These are phyloP conservation scores for Zychaea mexicana DNA, from an alignment of 371 early-diverging fungal species.

Conservation along the genomic window DNA sequence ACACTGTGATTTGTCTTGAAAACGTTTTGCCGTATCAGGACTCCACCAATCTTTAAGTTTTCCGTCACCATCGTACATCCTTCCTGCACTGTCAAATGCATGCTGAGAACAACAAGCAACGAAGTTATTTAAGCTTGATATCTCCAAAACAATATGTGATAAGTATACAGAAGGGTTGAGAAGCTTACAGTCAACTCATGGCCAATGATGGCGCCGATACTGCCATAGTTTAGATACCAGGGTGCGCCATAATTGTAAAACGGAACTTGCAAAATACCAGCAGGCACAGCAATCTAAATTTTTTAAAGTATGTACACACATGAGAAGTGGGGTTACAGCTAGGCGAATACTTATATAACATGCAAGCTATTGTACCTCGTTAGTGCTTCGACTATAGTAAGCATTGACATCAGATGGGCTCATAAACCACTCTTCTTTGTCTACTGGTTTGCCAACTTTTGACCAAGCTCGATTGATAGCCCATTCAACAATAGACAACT, in stretches of 20 bases:
- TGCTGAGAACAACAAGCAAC: slow-evolving; percentile 28
- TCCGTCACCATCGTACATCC: slow-evolving; percentile 53
- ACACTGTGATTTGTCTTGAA: slow-evolving; percentile 57
- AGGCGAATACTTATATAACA: no score
- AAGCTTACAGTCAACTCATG: slow-evolving; percentile 62
- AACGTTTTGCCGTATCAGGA: slow-evolving; percentile 45
- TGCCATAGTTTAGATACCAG: slow-evolving; percentile 62
- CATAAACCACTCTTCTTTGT: slow-evolving; percentile 57
- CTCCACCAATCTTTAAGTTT: slow-evolving; percentile 68
- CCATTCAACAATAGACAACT: slow-evolving; percentile 30
- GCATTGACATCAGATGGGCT: slow-evolving; percentile 65
- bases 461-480: slow-evolving; percentile 18
- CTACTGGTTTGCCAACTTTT: slow-evolving; percentile 37
- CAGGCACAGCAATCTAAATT: slow-evolving; percentile 64
- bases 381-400: slow-evolving; percentile 52
- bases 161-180: not conserved
- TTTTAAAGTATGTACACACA: no score
- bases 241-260: slow-evolving; percentile 46
- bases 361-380: slow-evolving; percentile 35
- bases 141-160: no score
- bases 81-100: slow-evolving; percentile 56
- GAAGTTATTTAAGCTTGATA: not conserved
- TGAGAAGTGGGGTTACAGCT: no score
- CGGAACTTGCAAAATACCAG: slow-evolving; percentile 60
- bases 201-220: slow-evolving; percentile 60